A percentile compares a stretch with the other conserved stretches of the same genome.
These are phyloP conservation scores for Chaetomiaceae sp. DNA, from an alignment of 2,329 filamentous ascomycete genomes.

Conservation along the genomic window DNA sequence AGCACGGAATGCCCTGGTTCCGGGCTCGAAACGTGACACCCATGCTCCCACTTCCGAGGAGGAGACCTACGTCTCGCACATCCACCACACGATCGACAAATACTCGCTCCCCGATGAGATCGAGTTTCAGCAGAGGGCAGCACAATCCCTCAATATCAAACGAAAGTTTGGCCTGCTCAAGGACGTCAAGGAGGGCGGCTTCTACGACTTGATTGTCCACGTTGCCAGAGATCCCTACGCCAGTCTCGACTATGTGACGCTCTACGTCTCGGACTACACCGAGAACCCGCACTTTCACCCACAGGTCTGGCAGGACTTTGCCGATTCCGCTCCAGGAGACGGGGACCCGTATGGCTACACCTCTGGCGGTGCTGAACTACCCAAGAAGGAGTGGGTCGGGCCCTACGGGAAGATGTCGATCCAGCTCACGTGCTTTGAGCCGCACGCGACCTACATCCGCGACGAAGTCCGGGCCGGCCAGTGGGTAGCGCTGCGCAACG, in stretches of 20 bases:
- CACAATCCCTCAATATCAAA: conserved; percentile 40
- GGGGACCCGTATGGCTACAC: conserved; percentile 47
- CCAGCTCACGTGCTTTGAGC: conserved; percentile 65
- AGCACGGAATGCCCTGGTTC: conserved; percentile 33
- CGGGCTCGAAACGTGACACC: conserved; percentile 5
- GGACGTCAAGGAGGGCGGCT: conserved; percentile 53
- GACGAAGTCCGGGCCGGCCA: conserved; percentile 52
- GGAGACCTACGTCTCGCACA: conserved; percentile 42
- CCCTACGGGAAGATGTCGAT: conserved; percentile 70
- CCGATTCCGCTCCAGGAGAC: conserved; percentile 30
- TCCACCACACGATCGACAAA: conserved; percentile 45
- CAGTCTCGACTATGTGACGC: conserved; percentile 43
- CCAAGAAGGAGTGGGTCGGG: conserved; percentile 55
- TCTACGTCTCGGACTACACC: conserved; percentile 84
- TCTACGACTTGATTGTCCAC: conserved; percentile 67
- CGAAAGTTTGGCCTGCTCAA: conserved; percentile 62
- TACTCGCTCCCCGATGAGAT: conserved; percentile 37
- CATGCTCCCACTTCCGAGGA: conserved; percentile 31
- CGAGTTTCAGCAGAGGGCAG: conserved; percentile 40
- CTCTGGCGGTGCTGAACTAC: conserved; percentile 1
- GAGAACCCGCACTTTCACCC: conserved; percentile 61
- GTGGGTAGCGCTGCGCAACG: conserved; percentile 65
- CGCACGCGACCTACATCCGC: conserved; percentile 58
- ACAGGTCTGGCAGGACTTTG: conserved; percentile 34
- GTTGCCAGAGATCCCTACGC: conserved; percentile 54